Evolutionary conservation across 1,139 yeast genomes (phyloP), one percentile per base, ranked within the genome.

Genomic region (Lodderomyces oxycetoniae): DNA sequence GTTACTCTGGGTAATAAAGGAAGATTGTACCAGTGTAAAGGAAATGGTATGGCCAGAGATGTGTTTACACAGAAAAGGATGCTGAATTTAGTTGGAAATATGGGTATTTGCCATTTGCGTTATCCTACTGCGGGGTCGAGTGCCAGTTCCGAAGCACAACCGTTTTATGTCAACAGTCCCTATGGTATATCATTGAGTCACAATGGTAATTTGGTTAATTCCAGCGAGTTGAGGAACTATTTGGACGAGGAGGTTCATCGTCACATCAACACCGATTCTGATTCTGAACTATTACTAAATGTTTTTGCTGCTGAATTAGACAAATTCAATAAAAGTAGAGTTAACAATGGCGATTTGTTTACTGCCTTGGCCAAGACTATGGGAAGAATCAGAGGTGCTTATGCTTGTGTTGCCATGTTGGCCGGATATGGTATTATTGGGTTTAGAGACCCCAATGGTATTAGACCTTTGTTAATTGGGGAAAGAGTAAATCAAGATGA

Each of bases 101-200:
- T 89, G 93, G 99, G 98, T 40, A 76, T 91, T 44, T 89, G 91
- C 25, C 99, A 91, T 57, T 68, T 91, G 53, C 75, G 99, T 51
- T 91, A 91, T 54, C 99, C 99, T 32, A 91, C 99, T 23, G 97
- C 98, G 25, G 98, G 99, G n/a, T 84, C 95, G 6, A 79, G 87
- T 49, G 93, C 97, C 36, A 91, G 89, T 42, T 80, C 95, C 40
- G 99, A 91, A 62, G 98, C 99, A 4, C 99, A 91, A 64, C 99
- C 99, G 4, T 93, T 91, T 54, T 91, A 93, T 55, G 99, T 91
- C 45, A 91, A 91, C 64, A 80, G 96, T 30, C 98, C 98, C 3
- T 91, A 88, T 51, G 98, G 98, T 38, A 80, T 91, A 43, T 76
- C 85, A 29, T 57, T 93, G 57, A 77, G 93, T 39, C 98, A 91